Conservation (phyloP, 176 grass and related monocot genomes). For the barley (Hordeum vulgare) region MorexV3_pseudomolecules_assembly NC_058521.1:3353320-3353819, state of each 20-base stretch:
- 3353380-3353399: conserved; percentile 72
- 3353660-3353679: neutral
- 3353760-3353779: neutral
- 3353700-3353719: conserved; percentile 1
- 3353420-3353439: conserved; percentile 45
- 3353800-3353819: neutral
- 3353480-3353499: neutral
- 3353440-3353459: conserved; percentile 47
- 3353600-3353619: neutral
- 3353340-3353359: neutral
- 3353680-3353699: neutral
- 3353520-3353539: neutral
- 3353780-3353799: neutral
- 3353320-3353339: neutral
- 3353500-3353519: neutral
- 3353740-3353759: neutral
- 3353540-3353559: neutral
- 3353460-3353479: neutral
- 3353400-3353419: conserved; percentile 52
- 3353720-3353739: neutral
- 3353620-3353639: neutral
- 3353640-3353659: neutral
- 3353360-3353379: conserved; percentile 38
- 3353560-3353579: neutral
- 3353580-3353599: neutral